Base-by-base conservation (phyloP, 2,329 filamentous ascomycete species). In the Cladorrhinum sp. region DNA sequence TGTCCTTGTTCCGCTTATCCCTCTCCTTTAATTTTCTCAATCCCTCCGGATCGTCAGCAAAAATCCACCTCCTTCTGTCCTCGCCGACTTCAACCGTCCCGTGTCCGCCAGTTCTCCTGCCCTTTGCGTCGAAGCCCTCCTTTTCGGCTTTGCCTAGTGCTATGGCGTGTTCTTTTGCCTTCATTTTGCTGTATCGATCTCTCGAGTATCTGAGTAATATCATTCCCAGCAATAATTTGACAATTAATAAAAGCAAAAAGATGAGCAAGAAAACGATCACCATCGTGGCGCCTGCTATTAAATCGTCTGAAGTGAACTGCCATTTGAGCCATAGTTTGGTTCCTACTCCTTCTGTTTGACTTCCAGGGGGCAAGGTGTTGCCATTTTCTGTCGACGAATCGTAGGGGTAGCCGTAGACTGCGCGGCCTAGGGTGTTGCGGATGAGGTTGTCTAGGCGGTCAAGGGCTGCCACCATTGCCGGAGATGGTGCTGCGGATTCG, bases 171-270 rank as follows among this genome's bases (percentile, higher is more conserved):
- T 93, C 90, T 49, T 84, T 81, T 9, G 81, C 75, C 71, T 92
- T 92, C 91, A 98, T 96, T 16, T 81, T 80, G 36, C 84, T 84
- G 71, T 97, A 98, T 4, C 93, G 82, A 57, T 86, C 85, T 5
- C 92, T 85, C 0, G 93, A 85, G 66, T 92, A 96, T 1, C 86
- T 86, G 1, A 99, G 82, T 0, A 99, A 81, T 0, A 86, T 74
- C 91, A 98, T 98, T 20, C 95, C 95, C 0, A 99, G 81, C 0
- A 96, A 77, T 0, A 99, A 82, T 72, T 96, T 96, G 60, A 89
- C 76, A 3, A 93, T 89, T 4, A 99, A 82, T 1, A 98, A 83
- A 7, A 96, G 85, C 20, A 98, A 81, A 74, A 96, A 98, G 25
- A 87, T 80, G 7, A 93, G 87, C 41, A 97, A 84, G 72, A 97